These are phyloP conservation scores for Laguncularia racemosa DNA, from an alignment of 345 rosid genomes.

Conservation along the genomic window DNA sequence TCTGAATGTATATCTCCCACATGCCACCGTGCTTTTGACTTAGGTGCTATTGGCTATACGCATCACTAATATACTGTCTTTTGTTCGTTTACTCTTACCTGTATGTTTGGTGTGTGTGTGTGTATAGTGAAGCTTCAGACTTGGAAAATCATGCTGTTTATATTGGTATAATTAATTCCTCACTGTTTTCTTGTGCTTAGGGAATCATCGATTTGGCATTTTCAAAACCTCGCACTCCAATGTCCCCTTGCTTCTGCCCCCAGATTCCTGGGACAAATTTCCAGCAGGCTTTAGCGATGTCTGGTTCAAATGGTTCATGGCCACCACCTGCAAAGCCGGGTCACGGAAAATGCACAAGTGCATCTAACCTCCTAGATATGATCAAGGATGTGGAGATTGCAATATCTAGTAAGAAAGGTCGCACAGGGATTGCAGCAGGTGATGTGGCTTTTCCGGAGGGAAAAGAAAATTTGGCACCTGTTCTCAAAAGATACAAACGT, in stretches of 20 bases:
- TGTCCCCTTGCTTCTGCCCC: conserved; percentile 83
- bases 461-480: conserved; percentile 87
- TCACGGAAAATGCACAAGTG: conserved; percentile 71
- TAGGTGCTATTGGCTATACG: no score
- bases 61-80: no score
- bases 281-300: conserved; percentile 50
- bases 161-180: conserved; percentile 3
- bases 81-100: no score
- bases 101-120: no score
- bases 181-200: conserved; percentile 27
- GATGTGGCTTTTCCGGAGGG: conserved; percentile 96
- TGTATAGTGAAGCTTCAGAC: no score
- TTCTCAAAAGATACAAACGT: conserved; percentile 90
- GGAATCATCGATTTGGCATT: conserved; percentile 84
- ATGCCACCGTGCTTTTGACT: no score
- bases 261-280: conserved; percentile 38
- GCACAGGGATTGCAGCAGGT: conserved; percentile 91
- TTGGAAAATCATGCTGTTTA: neutral
- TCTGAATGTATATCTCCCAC: no score
- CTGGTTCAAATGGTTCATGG: conserved; percentile 56
- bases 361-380: conserved; percentile 50
- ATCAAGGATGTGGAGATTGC: conserved; percentile 92
- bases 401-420: conserved; percentile 81
- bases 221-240: conserved; percentile 59
- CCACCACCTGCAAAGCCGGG: conserved; percentile 68